Evolutionary conservation across 805 yeast species (phyloP), one percentile per base, ranked within the genome.

Genomic region (Sungouiella blattae): DNA sequence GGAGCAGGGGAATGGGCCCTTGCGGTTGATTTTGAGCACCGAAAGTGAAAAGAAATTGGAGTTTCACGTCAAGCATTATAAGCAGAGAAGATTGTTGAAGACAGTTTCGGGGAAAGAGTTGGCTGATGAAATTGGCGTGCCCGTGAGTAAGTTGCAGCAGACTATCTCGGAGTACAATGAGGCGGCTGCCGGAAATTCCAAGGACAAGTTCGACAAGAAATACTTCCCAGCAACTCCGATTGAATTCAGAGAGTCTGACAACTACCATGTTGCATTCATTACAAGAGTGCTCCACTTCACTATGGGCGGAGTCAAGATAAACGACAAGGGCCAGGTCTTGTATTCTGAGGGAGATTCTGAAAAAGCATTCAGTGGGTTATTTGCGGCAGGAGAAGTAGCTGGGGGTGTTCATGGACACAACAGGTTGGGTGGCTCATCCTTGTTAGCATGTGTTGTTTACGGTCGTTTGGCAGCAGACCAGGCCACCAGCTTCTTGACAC

Each of bases 281-380:
- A 74, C 80, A 5, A 65, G 83, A 24, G 78, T 75, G 13, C 69
- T 79, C 24, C 86, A 79, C 53, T 79, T 77, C 55, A 76, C 85
- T 6, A 79, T 78, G 84, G 87, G 87, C 15, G 87, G 87, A 31
- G 75, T 77, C 4, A 69, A 70, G 53, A 75, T 78, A 37, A 67
- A 77, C 49, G 71, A 64, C 16, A 49, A 64, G 27, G 60, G 75
- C 0, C 69, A 38, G 54, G 71, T 52, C 49, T 60, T 41, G 34
- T 71, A 35, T 37, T 44, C 62, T n/a, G 48, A 40, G 18, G 44
- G 52, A 1, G 55, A 57, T 6, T 30, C 45, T 5, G 45, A 50
- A 16, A 41, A 36, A 15, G 58, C 64, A 3, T 60, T 64, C 36
- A 52, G 52, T 23, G 69, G 69, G 2, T 53, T 67, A 28, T 67